Evolutionary conservation across 805 yeast genomes (phyloP), one percentile per base, ranked within the genome.

Genomic region (Metschnikowia matae): DNA sequence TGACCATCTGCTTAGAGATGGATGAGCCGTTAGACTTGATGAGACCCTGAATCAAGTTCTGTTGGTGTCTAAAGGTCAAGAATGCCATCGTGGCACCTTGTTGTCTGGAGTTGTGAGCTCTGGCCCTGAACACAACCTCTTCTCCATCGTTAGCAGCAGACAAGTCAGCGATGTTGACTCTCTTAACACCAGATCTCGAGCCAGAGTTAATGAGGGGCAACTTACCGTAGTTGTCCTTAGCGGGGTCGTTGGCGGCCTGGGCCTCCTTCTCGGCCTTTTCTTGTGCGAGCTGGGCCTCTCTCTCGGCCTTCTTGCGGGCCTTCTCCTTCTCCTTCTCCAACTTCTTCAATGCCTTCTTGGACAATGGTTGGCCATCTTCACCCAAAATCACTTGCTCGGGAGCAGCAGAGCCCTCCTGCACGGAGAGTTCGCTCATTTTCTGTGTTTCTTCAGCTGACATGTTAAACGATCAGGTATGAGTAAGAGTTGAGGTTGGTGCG

Each of bases 51-150:
- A 91, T 75, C 54, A 94, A 78, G 52, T 87, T 96, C 77, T 92
- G 98, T 73, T 89, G 96, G 76, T 94, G 99, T 76, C 99, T 87
- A 62, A 94, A 83, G 23, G 96, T 83, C 62, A 92, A 72, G 69
- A 94, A 94, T 48, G 87, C 81, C 86, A 94, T 84, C 57, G 95
- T 90, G 63, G 96, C 96, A 69, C 97, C 96, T 70, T 92, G 98
- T 66, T 89, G 87, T 76, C 99, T 87, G 13, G 92, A 81, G 54
- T 84, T 89, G 71, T 94, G 98, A 41, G 91, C 80, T 74, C 99
- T 83, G 43, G 98, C 98, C 73, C 99, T 84, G 75, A 95, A 83
- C 13, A 87, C 76, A 50, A 94, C 87, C 58, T 82, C 81, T 60
- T 83, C 79, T 51, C 92, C 96, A 55, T 84, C 96, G 54, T 79